These are phyloP conservation scores for Xanthoconium separans DNA, from an alignment of 1,284 basidiomycete genomes.

Conservation along the genomic window DNA sequence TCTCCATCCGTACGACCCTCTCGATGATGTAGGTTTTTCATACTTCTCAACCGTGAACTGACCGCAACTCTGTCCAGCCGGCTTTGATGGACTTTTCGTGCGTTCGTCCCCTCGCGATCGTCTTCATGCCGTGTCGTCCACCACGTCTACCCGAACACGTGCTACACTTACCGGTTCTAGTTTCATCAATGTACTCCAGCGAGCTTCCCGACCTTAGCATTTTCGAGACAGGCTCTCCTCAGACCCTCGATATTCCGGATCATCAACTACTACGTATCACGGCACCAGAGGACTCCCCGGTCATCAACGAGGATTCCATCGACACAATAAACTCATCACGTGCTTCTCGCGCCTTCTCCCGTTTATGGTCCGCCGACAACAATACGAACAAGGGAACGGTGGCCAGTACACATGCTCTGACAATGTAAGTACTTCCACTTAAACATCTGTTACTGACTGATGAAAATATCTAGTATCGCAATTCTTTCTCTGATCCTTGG, in stretches of 20 bases:
- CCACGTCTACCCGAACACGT: slow-evolving; percentile 49
- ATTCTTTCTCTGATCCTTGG: slow-evolving; percentile 67
- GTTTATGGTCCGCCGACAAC: slow-evolving; percentile 42
- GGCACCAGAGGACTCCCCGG: slow-evolving; percentile 31
- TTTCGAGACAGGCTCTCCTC: slow-evolving; percentile 37
- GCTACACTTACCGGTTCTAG: slow-evolving; percentile 58
- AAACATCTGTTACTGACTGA: slow-evolving; percentile 10
- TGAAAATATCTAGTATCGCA: slow-evolving; percentile 49
- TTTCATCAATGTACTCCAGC: slow-evolving; percentile 35
- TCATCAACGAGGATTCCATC: slow-evolving; percentile 50
- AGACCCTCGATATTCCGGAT: slow-evolving; percentile 43
- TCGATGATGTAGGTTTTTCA: slow-evolving; percentile 47
- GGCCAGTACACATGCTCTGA: slow-evolving; percentile 54
- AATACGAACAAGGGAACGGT: slow-evolving; percentile 34
- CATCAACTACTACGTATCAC: slow-evolving; percentile 41
- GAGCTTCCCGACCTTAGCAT: slow-evolving; percentile 31
- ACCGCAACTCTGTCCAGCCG: slow-evolving; percentile 47
- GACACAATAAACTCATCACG: slow-evolving; percentile 41
- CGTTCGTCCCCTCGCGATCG: slow-evolving; percentile 59
- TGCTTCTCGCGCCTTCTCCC: slow-evolving; percentile 46
- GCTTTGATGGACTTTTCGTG: slow-evolving; percentile 36
- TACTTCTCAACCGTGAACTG: slow-evolving; percentile 34
- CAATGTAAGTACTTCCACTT: slow-evolving; percentile 48
- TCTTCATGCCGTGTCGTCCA: slow-evolving; percentile 56
- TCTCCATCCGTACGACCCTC: slow-evolving; percentile 26